phyloP scores from a whole-genome alignment of 2,329 filamentous ascomycete genomes.

The Pyrenophora seminiperda region DNA sequence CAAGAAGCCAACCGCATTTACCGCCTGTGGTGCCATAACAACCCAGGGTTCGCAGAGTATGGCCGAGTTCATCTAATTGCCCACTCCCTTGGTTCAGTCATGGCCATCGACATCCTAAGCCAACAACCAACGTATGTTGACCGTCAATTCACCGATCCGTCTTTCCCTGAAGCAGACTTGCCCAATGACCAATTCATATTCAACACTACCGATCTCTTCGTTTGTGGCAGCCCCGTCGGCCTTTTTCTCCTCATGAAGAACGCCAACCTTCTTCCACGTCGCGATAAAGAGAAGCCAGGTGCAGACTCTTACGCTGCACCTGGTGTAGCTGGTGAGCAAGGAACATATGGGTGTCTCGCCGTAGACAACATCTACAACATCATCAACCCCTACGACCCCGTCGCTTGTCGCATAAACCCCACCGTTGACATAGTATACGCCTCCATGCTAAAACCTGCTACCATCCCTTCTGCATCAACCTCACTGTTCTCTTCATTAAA shows the following conservation, averaged over 20 bases:
- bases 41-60: slow-evolving; percentile 78
- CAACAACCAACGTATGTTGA: slow-evolving; percentile 79
- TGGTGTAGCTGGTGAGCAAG: slow-evolving; percentile 75
- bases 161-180: slow-evolving; percentile 55
- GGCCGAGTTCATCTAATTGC: slow-evolving; percentile 91
- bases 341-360: slow-evolving; percentile 85
- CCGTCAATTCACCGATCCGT: slow-evolving; percentile 40
- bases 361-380: slow-evolving; percentile 98
- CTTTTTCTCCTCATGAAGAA: slow-evolving; percentile 90
- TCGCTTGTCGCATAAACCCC: slow-evolving; percentile 90
- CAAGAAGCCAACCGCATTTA: slow-evolving; percentile 95
- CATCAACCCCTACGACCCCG: slow-evolving; percentile 75
- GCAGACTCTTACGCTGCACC: slow-evolving; percentile 61
- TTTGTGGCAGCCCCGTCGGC: slow-evolving; percentile 85
- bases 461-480: slow-evolving; percentile 74
- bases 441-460: slow-evolving; percentile 73
- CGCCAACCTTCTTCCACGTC: slow-evolving; percentile 73
- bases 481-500: slow-evolving; percentile 50
- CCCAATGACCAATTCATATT: slow-evolving; percentile 74
- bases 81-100: slow-evolving; percentile 91
- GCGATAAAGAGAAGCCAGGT: slow-evolving; percentile 75
- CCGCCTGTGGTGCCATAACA: slow-evolving; percentile 90
- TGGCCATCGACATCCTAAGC: slow-evolving; percentile 90
- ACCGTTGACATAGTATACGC: slow-evolving; percentile 84
- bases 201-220: slow-evolving; percentile 85